Percentiles rank a stretch among this genome's conserved stretches.
phyloP scores from a whole-genome alignment of 495 filamentous ascomycete genomes.

The Tuber magnatum region DNA sequence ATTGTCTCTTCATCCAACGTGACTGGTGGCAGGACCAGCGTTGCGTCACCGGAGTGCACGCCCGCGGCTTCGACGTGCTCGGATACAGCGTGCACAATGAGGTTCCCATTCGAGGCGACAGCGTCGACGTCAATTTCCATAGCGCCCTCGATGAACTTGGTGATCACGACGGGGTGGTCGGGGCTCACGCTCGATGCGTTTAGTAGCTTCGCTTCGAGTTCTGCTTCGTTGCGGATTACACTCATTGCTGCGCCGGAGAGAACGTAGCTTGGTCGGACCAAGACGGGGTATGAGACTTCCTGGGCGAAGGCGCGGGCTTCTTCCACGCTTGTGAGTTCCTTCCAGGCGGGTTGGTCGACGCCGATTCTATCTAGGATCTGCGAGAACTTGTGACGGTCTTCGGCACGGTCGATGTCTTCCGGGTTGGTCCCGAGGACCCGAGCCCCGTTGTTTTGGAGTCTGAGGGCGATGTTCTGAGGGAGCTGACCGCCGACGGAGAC shows the following conservation, averaged over 20 bases:
- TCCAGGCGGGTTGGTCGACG: slow-evolving; percentile 95
- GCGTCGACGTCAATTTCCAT: slow-evolving; percentile 98
- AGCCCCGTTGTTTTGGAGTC: slow-evolving; percentile 86
- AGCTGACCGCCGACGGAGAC: slow-evolving; percentile 94
- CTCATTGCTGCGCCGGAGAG: slow-evolving; percentile 98
- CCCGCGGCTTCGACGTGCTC: slow-evolving; percentile 97
- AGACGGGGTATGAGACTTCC: slow-evolving; percentile 83
- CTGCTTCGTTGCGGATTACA: slow-evolving; percentile 87
- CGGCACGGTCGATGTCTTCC: slow-evolving; percentile 89
- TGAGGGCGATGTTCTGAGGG: slow-evolving; percentile 92
- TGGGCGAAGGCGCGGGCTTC: slow-evolving; percentile 81
- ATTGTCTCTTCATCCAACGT: slow-evolving; percentile 67
- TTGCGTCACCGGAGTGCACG: slow-evolving; percentile 97
- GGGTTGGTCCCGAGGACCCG: slow-evolving; percentile 88
- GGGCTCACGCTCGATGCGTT: slow-evolving; percentile 88
- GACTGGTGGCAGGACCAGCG: slow-evolving; percentile 82
- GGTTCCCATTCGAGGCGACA: slow-evolving; percentile 75
- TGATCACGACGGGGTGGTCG: slow-evolving; percentile 97
- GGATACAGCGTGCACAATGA: slow-evolving; percentile 88
- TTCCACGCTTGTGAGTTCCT: slow-evolving; percentile 85
- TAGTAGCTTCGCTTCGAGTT: slow-evolving; percentile 82
- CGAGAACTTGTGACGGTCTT: slow-evolving; percentile 97
- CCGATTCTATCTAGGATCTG: slow-evolving; percentile 91
- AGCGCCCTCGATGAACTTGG: slow-evolving; percentile 95
- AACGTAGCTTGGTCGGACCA: slow-evolving; percentile 94